Evolutionary conservation across 768 basidiomycete genomes (phyloP).

Genomic region (Termitomyces sp.): DNA sequence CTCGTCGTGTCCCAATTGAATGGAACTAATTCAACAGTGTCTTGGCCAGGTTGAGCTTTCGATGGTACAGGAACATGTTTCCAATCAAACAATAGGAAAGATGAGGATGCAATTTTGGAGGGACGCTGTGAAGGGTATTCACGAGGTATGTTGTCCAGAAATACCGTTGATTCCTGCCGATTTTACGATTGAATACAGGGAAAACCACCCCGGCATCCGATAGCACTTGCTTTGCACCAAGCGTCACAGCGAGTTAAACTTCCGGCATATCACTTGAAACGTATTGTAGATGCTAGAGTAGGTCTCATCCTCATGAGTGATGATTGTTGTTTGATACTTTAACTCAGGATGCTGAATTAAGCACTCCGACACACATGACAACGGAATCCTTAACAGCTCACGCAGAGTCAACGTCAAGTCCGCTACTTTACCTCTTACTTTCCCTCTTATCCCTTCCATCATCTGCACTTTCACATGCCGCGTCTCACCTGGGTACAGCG

Average conservation of each 20-base stretch:
- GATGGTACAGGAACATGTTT: slow-evolving; percentile 69
- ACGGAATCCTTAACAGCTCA: slow-evolving; percentile 62
- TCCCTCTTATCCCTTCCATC: slow-evolving; percentile 54
- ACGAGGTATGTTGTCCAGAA: slow-evolving; percentile 41
- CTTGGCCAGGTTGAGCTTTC: slow-evolving; percentile 64
- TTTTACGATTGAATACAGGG: slow-evolving; percentile 35
- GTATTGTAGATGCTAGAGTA: slow-evolving; percentile 83
- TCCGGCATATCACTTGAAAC: slow-evolving; percentile 70
- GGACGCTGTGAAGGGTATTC: slow-evolving; percentile 66
- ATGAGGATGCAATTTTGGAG: slow-evolving; percentile 88
- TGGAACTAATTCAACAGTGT: slow-evolving; percentile 1
- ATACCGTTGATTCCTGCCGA: slow-evolving; percentile 2
- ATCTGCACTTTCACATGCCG: slow-evolving; percentile 62
- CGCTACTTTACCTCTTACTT: slow-evolving; percentile 70
- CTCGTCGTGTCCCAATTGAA: slow-evolving; percentile 4
- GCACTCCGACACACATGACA: slow-evolving; percentile 59
- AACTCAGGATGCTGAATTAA: slow-evolving; percentile 58
- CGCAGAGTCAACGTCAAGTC: slow-evolving; percentile 77
- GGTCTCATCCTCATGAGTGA: slow-evolving; percentile 18
- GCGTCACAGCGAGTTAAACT: slow-evolving; percentile 44
- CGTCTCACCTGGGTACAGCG: slow-evolving; percentile 75
- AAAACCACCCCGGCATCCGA: slow-evolving; percentile 74
- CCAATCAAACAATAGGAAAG: slow-evolving; percentile 67
- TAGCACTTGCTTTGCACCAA: slow-evolving; percentile 66
- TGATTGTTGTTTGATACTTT: slow-evolving; percentile 13